Evolutionary conservation across 768 basidiomycete species (phyloP), one percentile per base, ranked within the genome.

Genomic region (Amanita polypyramis): DNA sequence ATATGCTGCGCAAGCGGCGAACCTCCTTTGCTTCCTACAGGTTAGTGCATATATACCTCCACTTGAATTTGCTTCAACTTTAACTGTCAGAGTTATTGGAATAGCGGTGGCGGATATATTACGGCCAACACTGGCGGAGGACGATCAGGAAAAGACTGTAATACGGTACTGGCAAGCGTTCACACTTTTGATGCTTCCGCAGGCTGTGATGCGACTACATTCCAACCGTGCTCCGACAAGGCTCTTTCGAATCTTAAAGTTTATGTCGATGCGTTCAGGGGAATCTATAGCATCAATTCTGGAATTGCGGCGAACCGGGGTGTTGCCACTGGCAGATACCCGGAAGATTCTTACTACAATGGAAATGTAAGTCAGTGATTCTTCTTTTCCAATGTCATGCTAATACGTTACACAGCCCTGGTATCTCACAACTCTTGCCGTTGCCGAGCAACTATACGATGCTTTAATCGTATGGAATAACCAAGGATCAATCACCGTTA

Each of bases 221-320:
- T 86, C 72, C 84, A 86, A 58, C 86, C 85, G 2, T 88, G 86
- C 57, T 86, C 85, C 0, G 85, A 87, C 66, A 72, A 70, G 50
- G 84, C 85, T 0, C 67, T 89, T 11, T 72, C 84, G 1, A 85
- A 74, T 56, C 68, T 84, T 15, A 73, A 79, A 52, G 73, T 70
- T 25, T 83, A 83, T 55, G 74, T 80, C 44, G 80, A 87, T 56
- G 68, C 52, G 11, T 89, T 89, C 73, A 69, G 83, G n/a, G 61
- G 66, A 27, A 68, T 86, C 30, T 87, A 85, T 55, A 17, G 65
- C 19, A 67, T 88, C 66, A 87, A 87, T 67, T 62, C 56, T 51
- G 82, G 77, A 5, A 68, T 78, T 39, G 58, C 73, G 9, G 58
- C 75, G 6, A 71, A 71, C 40, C 62, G 65, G 4, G 79, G 82